Percentiles rank a stretch among this genome's conserved stretches.
These are phyloP conservation scores for Selenicereus undatus DNA, from an alignment of 148 eudicot species.

Conservation along the genomic window DNA sequence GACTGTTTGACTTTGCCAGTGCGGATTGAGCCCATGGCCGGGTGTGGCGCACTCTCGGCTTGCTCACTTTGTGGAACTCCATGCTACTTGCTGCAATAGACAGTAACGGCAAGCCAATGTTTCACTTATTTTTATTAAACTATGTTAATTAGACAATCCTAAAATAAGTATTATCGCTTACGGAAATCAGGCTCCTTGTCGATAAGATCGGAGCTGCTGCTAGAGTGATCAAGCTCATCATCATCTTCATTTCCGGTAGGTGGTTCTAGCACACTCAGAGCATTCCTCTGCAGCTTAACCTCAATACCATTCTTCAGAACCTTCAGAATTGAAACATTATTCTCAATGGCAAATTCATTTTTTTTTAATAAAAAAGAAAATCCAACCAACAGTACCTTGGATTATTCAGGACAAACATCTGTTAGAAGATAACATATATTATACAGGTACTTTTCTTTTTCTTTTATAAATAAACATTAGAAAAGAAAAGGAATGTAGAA, in stretches of 20 bases:
- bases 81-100: slow-evolving; percentile 40
- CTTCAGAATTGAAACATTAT: slow-evolving; percentile 27
- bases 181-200: slow-evolving; percentile 63
- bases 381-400: background rate
- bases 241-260: slow-evolving; percentile 95
- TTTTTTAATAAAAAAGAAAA: too few relatives aligned
- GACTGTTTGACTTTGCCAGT: slow-evolving; percentile 49
- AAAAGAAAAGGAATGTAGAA: background rate
- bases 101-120: too few relatives aligned
- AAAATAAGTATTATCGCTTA: slow-evolving; percentile 30
- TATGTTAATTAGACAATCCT: too few relatives aligned
- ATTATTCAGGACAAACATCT: background rate
- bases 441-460: background rate
- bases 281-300: slow-evolving; percentile 95
- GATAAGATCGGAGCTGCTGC: slow-evolving; percentile 73
- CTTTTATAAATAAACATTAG: too few relatives aligned
- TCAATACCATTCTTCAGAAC: slow-evolving; percentile 95
- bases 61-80: slow-evolving; percentile 71
- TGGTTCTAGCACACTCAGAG: slow-evolving; percentile 87
- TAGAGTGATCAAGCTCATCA: slow-evolving; percentile 67
- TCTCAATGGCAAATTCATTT: background rate
- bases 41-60: slow-evolving; percentile 63
- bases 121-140: too few relatives aligned
- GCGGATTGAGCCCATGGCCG: slow-evolving; percentile 54
- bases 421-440: background rate